Base-by-base conservation (phyloP, 2,329 filamentous ascomycete species). In the Fusarium scirpi region DNA sequence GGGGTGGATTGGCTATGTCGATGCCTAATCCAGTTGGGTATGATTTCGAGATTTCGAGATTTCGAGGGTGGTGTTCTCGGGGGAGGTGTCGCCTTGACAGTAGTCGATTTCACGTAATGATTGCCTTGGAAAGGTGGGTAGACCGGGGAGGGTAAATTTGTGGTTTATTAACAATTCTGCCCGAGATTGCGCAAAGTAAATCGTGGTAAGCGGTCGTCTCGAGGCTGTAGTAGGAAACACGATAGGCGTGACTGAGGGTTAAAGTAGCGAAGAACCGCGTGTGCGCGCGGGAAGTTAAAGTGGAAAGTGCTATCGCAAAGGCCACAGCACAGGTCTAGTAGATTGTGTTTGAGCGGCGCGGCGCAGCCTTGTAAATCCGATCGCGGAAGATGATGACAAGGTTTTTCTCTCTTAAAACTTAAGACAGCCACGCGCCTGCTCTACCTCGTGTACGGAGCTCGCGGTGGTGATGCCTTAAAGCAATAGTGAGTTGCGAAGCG, bases 11-110 rank as follows among this genome's bases (percentile, higher is more conserved):
- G 59, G 32, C 52, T 64, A 30, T 70, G n/a, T 71, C 72, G 60
- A 62, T 72, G 69, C 70, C 65, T 70, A 54, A 63, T 72, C 52
- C 62, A 44, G 46, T 54, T 34, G 65, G 65, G 67, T 62, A 45
- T 49, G 57, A 51, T 58, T 52, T 65, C 54, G 57, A 62, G 60
- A 51, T 58, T 52, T 64, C 52, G 57, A 62, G 62, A 51, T 58
- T 52, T 65, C 52, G 57, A 62, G 62, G 64, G 46, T 73, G 52
- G 49, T 22, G 61, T 27, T 58, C 38, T 57, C 27, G 53, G 48
- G 43, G 44, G 51, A 55, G 59, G 70, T 65, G 62, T 61, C 62
- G 54, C 56, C 60, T 67, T 22, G 20, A 15, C 34, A 22, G 44
- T 29, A 55, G 29, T 30, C 48, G 62, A 41, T 27, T 40, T 57